A percentile compares a stretch with the other conserved stretches of the same genome.
These are phyloP conservation scores for Schizophyllum commune DNA, from an alignment of 1,284 basidiomycete species.

Conservation along the genomic window DNA sequence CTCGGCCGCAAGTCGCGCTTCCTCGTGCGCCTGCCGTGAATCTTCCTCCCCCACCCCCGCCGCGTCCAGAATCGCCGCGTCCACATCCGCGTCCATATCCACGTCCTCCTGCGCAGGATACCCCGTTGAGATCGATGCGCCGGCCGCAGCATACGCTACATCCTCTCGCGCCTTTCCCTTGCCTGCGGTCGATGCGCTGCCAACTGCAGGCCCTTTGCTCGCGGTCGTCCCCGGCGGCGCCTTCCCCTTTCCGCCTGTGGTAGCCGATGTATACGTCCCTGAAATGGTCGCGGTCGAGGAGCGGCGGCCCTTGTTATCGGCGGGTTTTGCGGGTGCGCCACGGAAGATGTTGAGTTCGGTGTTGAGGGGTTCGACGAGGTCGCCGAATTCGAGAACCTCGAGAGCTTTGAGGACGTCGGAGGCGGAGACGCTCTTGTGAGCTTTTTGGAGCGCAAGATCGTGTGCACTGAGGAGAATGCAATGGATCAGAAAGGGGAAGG, in stretches of 20 bases:
- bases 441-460: conserved; percentile 76
- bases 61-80: conserved; percentile 17
- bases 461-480: conserved; percentile 55
- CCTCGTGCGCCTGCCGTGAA: background rate
- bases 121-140: conserved; percentile 14
- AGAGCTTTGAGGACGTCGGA: conserved; percentile 85
- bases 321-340: conserved; percentile 47
- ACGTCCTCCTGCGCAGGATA: conserved; percentile 15
- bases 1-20: background rate
- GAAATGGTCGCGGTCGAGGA: conserved; percentile 17
- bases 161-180: conserved; percentile 22
- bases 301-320: conserved; percentile 41
- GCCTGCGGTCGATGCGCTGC: conserved; percentile 13
- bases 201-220: conserved; percentile 17
- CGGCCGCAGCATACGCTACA: conserved; percentile 3
- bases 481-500: background rate
- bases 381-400: conserved; percentile 73
- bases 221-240: conserved; percentile 13
- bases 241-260: conserved; percentile 11
- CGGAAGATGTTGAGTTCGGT: conserved; percentile 64
- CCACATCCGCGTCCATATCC: conserved; percentile 14
- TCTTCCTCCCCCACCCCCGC: conserved; percentile 1
- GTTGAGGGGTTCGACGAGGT: conserved; percentile 63
- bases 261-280: conserved; percentile 8
- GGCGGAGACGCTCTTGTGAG: conserved; percentile 84